These are phyloP conservation scores for Phaeosphaeriaceae sp. DNA, from an alignment of 2,329 filamentous ascomycete genomes.

Conservation along the genomic window DNA sequence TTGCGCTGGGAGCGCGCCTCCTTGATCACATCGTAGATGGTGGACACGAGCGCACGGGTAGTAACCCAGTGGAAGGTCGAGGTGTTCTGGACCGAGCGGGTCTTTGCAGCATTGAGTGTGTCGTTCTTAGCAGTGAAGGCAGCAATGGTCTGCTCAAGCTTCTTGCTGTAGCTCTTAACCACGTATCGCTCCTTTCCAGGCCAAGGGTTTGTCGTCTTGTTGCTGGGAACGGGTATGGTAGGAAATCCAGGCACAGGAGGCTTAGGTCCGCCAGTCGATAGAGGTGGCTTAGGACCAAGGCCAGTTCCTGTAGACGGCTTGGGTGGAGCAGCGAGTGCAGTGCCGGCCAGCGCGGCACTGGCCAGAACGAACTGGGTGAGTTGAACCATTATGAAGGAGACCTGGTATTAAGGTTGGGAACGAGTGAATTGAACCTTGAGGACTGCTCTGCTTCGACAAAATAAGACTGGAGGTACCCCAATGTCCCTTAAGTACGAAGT, in stretches of 20 bases:
- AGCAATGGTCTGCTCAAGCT: slow-evolving; percentile 34
- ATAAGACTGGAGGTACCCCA: slow-evolving; percentile 10
- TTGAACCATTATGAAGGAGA: slow-evolving; percentile 29
- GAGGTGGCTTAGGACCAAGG: background rate
- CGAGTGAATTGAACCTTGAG: background rate
- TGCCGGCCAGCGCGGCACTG: slow-evolving; percentile 24
- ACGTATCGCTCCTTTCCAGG: slow-evolving; percentile 33
- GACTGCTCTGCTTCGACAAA: background rate
- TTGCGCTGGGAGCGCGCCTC: slow-evolving; percentile 31
- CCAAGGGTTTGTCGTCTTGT: slow-evolving; percentile 27
- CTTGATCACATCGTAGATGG: slow-evolving; percentile 27
- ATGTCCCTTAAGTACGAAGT: slow-evolving; percentile 12
- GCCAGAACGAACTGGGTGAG: slow-evolving; percentile 31
- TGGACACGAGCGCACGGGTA: slow-evolving; percentile 23
- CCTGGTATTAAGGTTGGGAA: background rate
- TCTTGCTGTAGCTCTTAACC: slow-evolving; percentile 29
- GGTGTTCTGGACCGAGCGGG: slow-evolving; percentile 34
- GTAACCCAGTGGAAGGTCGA: slow-evolving; percentile 39
- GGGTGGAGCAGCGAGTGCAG: slow-evolving; percentile 17
- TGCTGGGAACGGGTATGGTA: slow-evolving; percentile 5
- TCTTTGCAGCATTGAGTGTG: slow-evolving; percentile 33
- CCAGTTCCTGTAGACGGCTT: background rate
- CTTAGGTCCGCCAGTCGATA: slow-evolving; percentile 7
- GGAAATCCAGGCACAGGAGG: background rate
- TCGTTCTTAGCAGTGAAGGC: slow-evolving; percentile 31